Percentiles rank a stretch among this genome's conserved stretches.
Conservation (phyloP, 2,329 filamentous ascomycete genomes). For the Cladorrhinum sp. region DNA sequence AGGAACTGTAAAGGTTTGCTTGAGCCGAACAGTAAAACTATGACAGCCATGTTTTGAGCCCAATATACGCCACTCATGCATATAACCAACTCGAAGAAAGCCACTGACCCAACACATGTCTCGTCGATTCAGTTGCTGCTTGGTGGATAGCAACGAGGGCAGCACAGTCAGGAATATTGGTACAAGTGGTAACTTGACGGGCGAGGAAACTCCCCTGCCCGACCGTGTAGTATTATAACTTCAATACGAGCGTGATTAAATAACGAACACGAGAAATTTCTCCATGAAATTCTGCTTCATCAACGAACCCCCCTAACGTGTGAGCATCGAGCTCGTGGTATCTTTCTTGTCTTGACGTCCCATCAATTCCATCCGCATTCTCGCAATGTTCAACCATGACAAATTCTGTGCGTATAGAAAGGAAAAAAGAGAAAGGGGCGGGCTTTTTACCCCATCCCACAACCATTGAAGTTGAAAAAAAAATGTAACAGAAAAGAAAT, state of each 20-base stretch:
- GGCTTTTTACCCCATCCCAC: not conserved
- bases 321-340: slow-evolving; percentile 6
- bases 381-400: not conserved
- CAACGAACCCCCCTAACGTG: not conserved
- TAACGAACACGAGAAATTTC: not conserved
- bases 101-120: not conserved
- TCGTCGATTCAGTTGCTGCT: too few relatives aligned
- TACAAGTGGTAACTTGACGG: too few relatives aligned
- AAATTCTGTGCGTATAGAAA: not conserved
- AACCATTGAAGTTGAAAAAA: too few relatives aligned
- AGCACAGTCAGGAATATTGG: not conserved
- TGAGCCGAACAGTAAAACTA: too few relatives aligned
- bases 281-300: not conserved
- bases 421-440: not conserved
- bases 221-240: not conserved
- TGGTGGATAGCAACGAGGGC: not conserved
- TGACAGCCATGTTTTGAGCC: too few relatives aligned
- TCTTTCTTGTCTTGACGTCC: not conserved
- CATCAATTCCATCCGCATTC: not conserved
- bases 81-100: not conserved
- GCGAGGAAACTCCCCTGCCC: not conserved
- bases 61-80: not conserved
- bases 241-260: not conserved
- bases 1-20: too few relatives aligned
- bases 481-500: not conserved